phyloP scores from a whole-genome alignment of 2,329 filamentous ascomycete genomes.

The Diaporthe citriasiana region DNA sequence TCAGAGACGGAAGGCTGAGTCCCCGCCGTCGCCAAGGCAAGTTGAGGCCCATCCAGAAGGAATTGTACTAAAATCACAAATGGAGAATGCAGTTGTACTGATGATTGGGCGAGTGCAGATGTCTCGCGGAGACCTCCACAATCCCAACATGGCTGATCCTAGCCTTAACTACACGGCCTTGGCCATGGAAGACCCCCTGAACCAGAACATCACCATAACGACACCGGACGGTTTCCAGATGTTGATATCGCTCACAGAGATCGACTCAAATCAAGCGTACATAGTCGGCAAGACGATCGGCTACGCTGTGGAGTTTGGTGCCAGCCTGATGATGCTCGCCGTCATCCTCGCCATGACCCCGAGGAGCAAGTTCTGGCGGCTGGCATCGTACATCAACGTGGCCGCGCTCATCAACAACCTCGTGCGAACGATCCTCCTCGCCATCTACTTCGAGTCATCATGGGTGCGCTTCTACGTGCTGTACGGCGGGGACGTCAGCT shows the following conservation, averaged over 20 bases:
- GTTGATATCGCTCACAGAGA: conserved; percentile 5
- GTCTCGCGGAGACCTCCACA: background rate
- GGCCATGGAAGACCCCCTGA: background rate
- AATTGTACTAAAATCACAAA: too few relatives aligned
- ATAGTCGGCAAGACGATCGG: conserved; percentile 66
- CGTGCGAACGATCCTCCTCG: conserved; percentile 69
- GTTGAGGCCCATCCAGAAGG: background rate
- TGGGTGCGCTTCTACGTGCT: conserved; percentile 74
- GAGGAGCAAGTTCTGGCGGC: conserved; percentile 72
- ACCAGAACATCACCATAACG: conserved; percentile 36
- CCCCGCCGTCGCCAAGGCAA: background rate
- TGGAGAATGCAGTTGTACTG: background rate
- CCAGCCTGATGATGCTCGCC: conserved; percentile 74
- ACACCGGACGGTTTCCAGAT: conserved; percentile 5
- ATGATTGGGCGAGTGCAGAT: background rate
- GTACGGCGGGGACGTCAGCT: conserved; percentile 67
- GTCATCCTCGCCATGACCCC: conserved; percentile 78
- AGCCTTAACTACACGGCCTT: background rate
- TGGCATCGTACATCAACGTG: conserved; percentile 76
- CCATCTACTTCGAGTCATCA: conserved; percentile 71
- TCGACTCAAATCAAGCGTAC: conserved; percentile 53
- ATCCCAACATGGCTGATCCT: conserved; percentile 1
- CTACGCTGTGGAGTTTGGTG: conserved; percentile 79
- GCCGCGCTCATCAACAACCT: conserved; percentile 72
- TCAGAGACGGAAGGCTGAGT: background rate